Evolutionary conservation across 495 filamentous ascomycete genomes (phyloP), one percentile per base, ranked within the genome.

Genomic region (Lasiosphaeria ovina): DNA sequence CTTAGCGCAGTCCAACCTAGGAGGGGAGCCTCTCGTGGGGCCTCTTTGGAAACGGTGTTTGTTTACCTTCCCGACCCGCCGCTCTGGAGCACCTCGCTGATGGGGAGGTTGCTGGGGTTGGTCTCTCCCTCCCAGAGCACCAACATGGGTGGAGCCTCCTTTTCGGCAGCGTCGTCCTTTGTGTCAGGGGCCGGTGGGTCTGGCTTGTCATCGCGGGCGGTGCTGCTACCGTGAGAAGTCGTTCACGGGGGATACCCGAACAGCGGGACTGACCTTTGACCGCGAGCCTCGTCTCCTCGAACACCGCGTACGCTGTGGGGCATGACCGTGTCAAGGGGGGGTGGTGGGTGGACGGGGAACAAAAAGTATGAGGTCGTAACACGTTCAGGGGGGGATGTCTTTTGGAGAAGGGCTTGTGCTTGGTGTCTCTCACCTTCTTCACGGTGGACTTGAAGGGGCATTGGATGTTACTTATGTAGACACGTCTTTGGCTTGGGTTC

Each of bases 91-190:
- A 61, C 69, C 65, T 79, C 76, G 59, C 49, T 74, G 56, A 77
- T 69, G 50, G 76, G 68, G 48, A 79, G 72, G n/a, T 75, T 72
- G 16, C 59, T 67, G 8, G 64, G 70, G 42, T 66, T 57, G 31
- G 66, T 69, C 61, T 79, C 73, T 32, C 62, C 67, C 33, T 59
- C 64, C 75, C 76, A 79, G 36, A 61, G 61, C 44, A 64, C 65
- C 54, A 79, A 57, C 75, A 78, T 79, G 17, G 68, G 67, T 3
- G 67, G 59, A 31, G 56, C 58, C 34, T 56, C 34, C 35, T 51
- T 40, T 2, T 52, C 6, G 14, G 51, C 47, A 51, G 48, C 44
- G 12, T 42, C 50, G n/a, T 53, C 32, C 38, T 11, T 9, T 9
- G 36, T 51, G 24, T 36, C 8, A 24, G 52, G 4, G 59, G 50